Percentiles rank a stretch among this genome's conserved stretches.
Conservation (phyloP, 1,139 yeast species). For the Yamadazyma diddensiae region DNA sequence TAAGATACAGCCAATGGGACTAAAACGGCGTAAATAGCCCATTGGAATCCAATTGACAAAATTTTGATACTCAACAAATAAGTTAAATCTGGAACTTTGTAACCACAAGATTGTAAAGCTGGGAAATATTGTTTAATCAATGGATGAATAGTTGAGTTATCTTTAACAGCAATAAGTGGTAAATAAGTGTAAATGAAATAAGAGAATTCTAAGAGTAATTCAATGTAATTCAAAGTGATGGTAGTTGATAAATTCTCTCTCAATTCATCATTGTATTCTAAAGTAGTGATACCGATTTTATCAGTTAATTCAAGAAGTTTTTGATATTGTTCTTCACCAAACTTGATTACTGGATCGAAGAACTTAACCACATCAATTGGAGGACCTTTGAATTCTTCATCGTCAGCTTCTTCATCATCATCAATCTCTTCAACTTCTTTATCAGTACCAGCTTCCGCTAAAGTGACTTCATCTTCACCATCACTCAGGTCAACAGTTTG, state of each 20-base stretch:
- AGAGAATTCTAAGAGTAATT: slow-evolving; percentile 36
- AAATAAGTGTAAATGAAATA: slow-evolving; percentile 35
- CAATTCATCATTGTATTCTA: slow-evolving; percentile 41
- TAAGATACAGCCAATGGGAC: slow-evolving; percentile 48
- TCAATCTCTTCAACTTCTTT: slow-evolving; percentile 21
- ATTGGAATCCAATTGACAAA: slow-evolving; percentile 32
- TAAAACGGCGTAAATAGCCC: slow-evolving; percentile 40
- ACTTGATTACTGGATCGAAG: slow-evolving; percentile 37
- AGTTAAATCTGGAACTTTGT: slow-evolving; percentile 36
- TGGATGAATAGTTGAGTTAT: slow-evolving; percentile 39
- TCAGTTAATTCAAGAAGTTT: slow-evolving; percentile 37
- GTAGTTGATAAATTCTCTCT: slow-evolving; percentile 51
- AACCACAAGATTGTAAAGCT: slow-evolving; percentile 21
- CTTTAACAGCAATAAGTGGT: slow-evolving; percentile 37
- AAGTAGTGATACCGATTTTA: slow-evolving; percentile 36
- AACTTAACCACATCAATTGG: slow-evolving; percentile 39
- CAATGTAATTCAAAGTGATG: slow-evolving; percentile 43
- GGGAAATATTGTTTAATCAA: slow-evolving; percentile 33
- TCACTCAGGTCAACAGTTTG: slow-evolving; percentile 18
- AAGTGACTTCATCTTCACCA: slow-evolving; percentile 21
- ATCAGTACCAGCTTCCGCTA: slow-evolving; percentile 23
- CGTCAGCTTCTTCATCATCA: slow-evolving; percentile 23
- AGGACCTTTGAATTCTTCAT: slow-evolving; percentile 34
- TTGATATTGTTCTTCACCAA: slow-evolving; percentile 26
- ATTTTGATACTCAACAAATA: slow-evolving; percentile 28